Evolutionary conservation across 768 basidiomycete species (phyloP), one percentile per base, ranked within the genome.

Genomic region (Lactarius trivialis): DNA sequence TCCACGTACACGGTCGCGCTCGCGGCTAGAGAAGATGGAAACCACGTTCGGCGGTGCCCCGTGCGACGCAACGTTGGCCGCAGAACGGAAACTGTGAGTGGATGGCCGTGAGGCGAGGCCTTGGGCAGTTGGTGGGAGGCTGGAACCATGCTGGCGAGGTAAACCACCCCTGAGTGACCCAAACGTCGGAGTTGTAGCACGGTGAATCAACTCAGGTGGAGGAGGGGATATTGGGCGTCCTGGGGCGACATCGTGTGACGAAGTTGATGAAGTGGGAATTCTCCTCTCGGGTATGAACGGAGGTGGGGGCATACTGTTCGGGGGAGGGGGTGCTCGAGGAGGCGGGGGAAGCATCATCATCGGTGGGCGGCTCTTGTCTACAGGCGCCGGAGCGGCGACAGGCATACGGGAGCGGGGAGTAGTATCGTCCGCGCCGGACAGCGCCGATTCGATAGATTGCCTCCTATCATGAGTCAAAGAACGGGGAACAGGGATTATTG

Each of bases 191-290:
- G 91, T 93, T 4, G 91, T 91, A 11, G 95, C 93, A 15, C 95
- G 89, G 70, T 92, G 88, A 64, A 97, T 86, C 70, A 97, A 88
- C 60, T 98, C 94, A 19, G 88, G 78, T 19, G 94, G 96, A 6
- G 94, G 95, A 2, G 96, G 95, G 0, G 96, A 98, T 4, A 85
- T 88, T 0, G 96, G 96, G 49, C 95, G 80, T 32, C 91, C 88
- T 0, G 95, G 94, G 12, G 89, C 89, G 6, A 75, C 73, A 65
- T 88, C 87, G 49, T 78, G 75, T 5, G 81, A 77, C 24, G 77
- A 72, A 60, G 74, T 74, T 8, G 81, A 77, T 17, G 72, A 72
- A 4, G 77, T 76, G 28, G 76, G 76, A 51, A 78, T 67, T 67
- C 81, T 82, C 70, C 81, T 79, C 24, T 91, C 89, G 28, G 91